Conservation (phyloP, 768 basidiomycete species). For the Kwoniella pini region DNA sequence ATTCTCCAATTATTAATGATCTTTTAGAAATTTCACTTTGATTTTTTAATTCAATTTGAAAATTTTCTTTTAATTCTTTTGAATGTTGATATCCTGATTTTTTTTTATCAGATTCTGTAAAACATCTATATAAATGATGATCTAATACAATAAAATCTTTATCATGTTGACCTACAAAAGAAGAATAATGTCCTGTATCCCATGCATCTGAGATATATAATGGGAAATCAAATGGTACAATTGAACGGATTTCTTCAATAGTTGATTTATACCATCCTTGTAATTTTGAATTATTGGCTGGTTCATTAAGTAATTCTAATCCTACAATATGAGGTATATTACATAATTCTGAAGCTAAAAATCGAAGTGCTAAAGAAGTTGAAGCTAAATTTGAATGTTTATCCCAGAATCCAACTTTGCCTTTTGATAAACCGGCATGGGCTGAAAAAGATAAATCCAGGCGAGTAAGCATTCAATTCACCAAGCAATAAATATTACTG, state of each 20-base stretch:
- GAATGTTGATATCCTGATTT: slow-evolving; percentile 64
- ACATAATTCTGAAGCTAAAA: slow-evolving; percentile 53
- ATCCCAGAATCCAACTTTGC: slow-evolving; percentile 50
- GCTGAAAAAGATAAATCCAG: too few species aligned
- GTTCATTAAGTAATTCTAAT: slow-evolving; percentile 65
- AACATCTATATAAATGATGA: slow-evolving; percentile 82
- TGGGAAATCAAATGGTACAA: slow-evolving; percentile 63
- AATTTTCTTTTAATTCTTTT: slow-evolving; percentile 57
- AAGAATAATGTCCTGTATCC: slow-evolving; percentile 67
- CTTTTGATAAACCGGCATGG: slow-evolving; percentile 59
- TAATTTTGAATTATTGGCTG: slow-evolving; percentile 60
- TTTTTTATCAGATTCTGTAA: slow-evolving; percentile 63
- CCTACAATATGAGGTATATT: slow-evolving; percentile 61
- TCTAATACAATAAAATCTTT: slow-evolving; percentile 68
- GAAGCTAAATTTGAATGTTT: slow-evolving; percentile 44
- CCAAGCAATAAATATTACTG: too few species aligned
- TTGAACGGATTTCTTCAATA: slow-evolving; percentile 60
- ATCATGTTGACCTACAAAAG: slow-evolving; percentile 59
- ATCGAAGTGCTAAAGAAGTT: slow-evolving; percentile 51
- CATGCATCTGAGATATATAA: slow-evolving; percentile 76
- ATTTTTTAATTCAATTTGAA: slow-evolving; percentile 55
- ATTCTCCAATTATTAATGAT: slow-evolving; percentile 71
- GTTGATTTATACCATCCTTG: slow-evolving; percentile 67
- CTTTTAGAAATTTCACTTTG: slow-evolving; percentile 58
- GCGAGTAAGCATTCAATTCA: too few species aligned